A percentile compares a stretch with the other conserved stretches of the same genome.
Conservation (phyloP, 2,329 filamentous ascomycete genomes). For the Lecanosticta acicola region DNA sequence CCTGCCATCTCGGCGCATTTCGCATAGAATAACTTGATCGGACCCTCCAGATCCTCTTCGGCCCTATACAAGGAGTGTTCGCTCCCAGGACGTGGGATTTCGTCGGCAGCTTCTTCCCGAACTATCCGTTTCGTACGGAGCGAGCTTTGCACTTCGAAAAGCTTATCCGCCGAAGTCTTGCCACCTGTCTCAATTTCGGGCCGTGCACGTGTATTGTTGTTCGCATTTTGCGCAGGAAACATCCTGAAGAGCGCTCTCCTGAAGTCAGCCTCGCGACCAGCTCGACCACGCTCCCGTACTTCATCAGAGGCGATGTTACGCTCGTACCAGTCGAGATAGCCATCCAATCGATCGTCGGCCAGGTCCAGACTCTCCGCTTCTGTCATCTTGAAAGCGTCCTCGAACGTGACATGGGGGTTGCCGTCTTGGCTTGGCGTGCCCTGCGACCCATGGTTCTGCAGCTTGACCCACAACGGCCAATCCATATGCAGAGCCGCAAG, state of each 20-base stretch:
- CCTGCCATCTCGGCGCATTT: constrained; percentile 47
- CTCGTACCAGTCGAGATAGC: constrained; percentile 76
- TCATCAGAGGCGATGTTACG: constrained; percentile 54
- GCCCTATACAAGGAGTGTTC: constrained; percentile 47
- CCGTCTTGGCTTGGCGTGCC: constrained; percentile 19
- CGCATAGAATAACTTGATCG: constrained; percentile 47
- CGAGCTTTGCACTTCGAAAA: constrained; percentile 40
- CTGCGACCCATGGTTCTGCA: constrained; percentile 9
- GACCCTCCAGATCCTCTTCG: constrained; percentile 41
- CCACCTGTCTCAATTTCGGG: constrained; percentile 13
- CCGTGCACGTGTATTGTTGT: constrained; percentile 8
- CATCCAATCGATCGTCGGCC: constrained; percentile 58
- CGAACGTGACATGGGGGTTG: constrained; percentile 30
- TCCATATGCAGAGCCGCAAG: constrained; percentile 58
- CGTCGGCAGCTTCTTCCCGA: constrained; percentile 28
- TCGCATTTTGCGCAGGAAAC: constrained; percentile 34
- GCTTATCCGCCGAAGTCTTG: constrained; percentile 26
- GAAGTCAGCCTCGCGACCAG: constrained; percentile 36
- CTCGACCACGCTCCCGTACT: constrained; percentile 30
- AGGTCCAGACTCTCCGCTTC: constrained; percentile 60
- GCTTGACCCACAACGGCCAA: constrained; percentile 66
- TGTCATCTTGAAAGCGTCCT: constrained; percentile 48
- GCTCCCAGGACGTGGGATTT: constrained; percentile 44
- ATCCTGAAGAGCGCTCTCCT: constrained; percentile 37
- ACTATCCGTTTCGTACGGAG: constrained; percentile 38